phyloP scores from a whole-genome alignment of 805 yeast genomes.

The Ogataea corticis region DNA sequence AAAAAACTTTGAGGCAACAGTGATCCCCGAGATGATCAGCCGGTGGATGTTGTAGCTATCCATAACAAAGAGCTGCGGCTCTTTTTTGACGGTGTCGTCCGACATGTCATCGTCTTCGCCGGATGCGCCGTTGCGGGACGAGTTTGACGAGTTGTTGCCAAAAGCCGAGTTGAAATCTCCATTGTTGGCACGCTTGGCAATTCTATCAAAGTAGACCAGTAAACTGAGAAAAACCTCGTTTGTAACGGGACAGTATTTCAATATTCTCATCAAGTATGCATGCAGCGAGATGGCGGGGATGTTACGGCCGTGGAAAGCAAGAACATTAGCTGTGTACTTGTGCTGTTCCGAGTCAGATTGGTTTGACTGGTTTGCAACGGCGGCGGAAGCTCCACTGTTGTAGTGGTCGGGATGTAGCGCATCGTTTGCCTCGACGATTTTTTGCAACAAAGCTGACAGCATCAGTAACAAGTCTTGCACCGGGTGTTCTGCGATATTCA shows the following conservation, averaged over 20 bases:
- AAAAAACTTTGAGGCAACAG: slow-evolving; percentile 93
- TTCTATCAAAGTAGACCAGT: slow-evolving; percentile 91
- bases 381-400: slow-evolving; percentile 36
- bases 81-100: slow-evolving; percentile 20
- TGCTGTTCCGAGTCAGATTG: slow-evolving; percentile 33
- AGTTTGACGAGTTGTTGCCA: slow-evolving; percentile 7
- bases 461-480: slow-evolving; percentile 77
- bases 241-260: slow-evolving; percentile 98
- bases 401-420: slow-evolving; percentile 70
- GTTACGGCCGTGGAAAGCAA: slow-evolving; percentile 94
- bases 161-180: slow-evolving; percentile 35
- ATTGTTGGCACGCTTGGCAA: slow-evolving; percentile 78
- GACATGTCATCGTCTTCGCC: slow-evolving; percentile 26
- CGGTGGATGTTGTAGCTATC: slow-evolving; percentile 95
- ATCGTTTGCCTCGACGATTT: slow-evolving; percentile 90
- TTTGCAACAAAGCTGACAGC: slow-evolving; percentile 82
- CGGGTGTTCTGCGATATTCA: slow-evolving; percentile 81
- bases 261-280: slow-evolving; percentile 84
- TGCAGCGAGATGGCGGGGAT: slow-evolving; percentile 93
- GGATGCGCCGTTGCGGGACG: slow-evolving; percentile 11
- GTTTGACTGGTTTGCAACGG: slow-evolving; percentile 15
- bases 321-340: slow-evolving; percentile 62
- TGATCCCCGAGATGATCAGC: slow-evolving; percentile 88
- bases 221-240: slow-evolving; percentile 91
- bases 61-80: slow-evolving; percentile 81